Conservation (phyloP, 371 early-diverging fungal genomes). For the Apophysomyces trapeziformis region DNA sequence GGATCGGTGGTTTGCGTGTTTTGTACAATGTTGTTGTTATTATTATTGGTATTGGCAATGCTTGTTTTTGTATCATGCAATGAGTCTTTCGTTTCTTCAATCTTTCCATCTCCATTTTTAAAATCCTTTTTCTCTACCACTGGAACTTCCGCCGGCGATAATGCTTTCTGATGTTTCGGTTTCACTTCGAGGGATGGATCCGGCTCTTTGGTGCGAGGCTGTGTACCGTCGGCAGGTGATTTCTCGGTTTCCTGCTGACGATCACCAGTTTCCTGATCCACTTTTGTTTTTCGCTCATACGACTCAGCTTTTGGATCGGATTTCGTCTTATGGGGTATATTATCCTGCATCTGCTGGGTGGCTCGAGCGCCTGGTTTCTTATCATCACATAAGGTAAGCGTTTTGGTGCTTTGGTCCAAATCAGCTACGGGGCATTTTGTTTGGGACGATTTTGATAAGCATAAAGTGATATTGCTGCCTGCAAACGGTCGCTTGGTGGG, state of each 20-base stretch:
- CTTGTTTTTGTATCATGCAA: not conserved
- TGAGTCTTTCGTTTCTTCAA: not conserved
- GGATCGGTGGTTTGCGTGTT: not conserved
- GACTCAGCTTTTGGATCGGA: no score
- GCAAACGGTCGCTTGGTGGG: not conserved
- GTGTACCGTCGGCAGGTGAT: not conserved
- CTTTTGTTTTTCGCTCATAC: not conserved
- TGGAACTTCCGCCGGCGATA: no score
- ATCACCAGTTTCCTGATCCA: not conserved
- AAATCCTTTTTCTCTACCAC: no score
- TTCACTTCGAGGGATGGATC: not conserved
- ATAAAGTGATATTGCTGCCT: not conserved
- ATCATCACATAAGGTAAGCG: no score
- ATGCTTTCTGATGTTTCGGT: not conserved
- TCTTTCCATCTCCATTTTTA: not conserved
- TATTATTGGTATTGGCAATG: no score
- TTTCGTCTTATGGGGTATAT: no score
- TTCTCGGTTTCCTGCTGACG: not conserved
- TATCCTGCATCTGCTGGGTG: no score
- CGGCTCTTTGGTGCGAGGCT: not conserved
- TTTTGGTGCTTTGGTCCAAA: not conserved
- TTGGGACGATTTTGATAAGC: not conserved
- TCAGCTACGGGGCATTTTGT: not conserved
- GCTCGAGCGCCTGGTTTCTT: no score
- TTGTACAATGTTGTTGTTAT: not conserved